A percentile compares a stretch with the other conserved stretches of the same genome.
Conservation (phyloP, 1,139 yeast species). For the Williopsis jadinii region DNA sequence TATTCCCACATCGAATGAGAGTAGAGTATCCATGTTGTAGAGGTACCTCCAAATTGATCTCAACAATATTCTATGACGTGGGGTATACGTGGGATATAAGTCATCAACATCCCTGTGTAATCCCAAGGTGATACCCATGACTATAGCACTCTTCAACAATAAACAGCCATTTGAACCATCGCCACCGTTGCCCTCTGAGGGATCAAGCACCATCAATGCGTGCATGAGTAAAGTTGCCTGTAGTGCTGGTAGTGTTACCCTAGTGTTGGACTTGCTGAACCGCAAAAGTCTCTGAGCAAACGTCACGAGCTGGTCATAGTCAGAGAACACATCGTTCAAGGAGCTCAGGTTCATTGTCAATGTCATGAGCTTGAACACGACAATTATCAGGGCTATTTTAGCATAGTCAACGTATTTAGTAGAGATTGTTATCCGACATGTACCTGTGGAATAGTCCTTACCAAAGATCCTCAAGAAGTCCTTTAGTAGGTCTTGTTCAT, state of each 20-base stretch:
- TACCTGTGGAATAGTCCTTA: slow-evolving; percentile 7
- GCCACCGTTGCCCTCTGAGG: slow-evolving; percentile 23
- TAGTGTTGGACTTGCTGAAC: slow-evolving; percentile 12
- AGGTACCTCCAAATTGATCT: slow-evolving; percentile 24
- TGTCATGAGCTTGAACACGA: slow-evolving; percentile 13
- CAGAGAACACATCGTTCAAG: slow-evolving; percentile 7
- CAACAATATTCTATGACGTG: slow-evolving; percentile 17
- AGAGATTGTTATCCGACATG: slow-evolving; percentile 7
- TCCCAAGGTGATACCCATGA: slow-evolving; percentile 25
- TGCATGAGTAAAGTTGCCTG: slow-evolving; percentile 22
- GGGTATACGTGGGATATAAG: slow-evolving; percentile 17
- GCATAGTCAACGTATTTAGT: slow-evolving; percentile 16
- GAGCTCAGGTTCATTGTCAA: slow-evolving; percentile 11
- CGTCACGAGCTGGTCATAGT: slow-evolving; percentile 12
- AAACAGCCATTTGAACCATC: slow-evolving; percentile 21
- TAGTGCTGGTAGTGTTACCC: slow-evolving; percentile 17
- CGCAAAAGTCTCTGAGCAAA: slow-evolving; percentile 15
- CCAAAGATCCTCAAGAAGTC: slow-evolving; percentile 16
- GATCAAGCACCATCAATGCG: slow-evolving; percentile 14
- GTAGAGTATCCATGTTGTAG: slow-evolving; percentile 22
- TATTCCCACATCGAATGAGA: slow-evolving; percentile 24
- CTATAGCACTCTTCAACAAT: slow-evolving; percentile 18
- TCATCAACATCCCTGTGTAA: slow-evolving; percentile 23
- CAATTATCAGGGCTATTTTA: slow-evolving; percentile 14
- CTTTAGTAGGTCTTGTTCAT: slow-evolving; percentile 4